phyloP scores from a whole-genome alignment of 1,139 yeast species.

The Pichia sp. region DNA sequence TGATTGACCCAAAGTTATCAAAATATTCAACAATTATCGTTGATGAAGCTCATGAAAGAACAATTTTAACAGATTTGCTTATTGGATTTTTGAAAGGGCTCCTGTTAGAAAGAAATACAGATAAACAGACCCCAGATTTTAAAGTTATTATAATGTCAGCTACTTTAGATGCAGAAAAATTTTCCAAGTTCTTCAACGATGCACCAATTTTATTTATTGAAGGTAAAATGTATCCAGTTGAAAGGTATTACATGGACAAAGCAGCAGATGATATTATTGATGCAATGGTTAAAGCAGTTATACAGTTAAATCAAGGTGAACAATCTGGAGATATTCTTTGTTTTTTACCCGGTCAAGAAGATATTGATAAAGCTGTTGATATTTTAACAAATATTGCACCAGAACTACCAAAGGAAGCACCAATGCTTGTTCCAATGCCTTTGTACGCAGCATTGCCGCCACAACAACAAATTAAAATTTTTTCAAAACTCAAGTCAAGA shows the following conservation, averaged over 20 bases:
- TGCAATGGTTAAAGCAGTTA: slow-evolving; percentile 62
- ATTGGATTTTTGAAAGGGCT: slow-evolving; percentile 81
- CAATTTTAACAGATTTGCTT: slow-evolving; percentile 81
- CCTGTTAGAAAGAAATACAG: slow-evolving; percentile 39
- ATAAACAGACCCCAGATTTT: slow-evolving; percentile 35
- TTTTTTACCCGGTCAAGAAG: slow-evolving; percentile 95
- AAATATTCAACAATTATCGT: slow-evolving; percentile 74
- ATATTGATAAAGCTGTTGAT: slow-evolving; percentile 78
- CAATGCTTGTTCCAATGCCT: slow-evolving; percentile 70
- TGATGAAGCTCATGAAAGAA: slow-evolving; percentile 98
- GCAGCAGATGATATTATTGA: slow-evolving; percentile 81
- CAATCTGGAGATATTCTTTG: slow-evolving; percentile 83
- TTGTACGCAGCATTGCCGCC: slow-evolving; percentile 92
- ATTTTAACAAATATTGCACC: slow-evolving; percentile 57
- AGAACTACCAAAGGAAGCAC: slow-evolving; percentile 66
- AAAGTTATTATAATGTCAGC: slow-evolving; percentile 84
- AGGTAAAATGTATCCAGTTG: slow-evolving; percentile 85
- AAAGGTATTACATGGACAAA: slow-evolving; percentile 53
- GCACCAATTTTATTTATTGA: slow-evolving; percentile 82
- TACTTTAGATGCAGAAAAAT: slow-evolving; percentile 87
- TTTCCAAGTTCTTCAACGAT: slow-evolving; percentile 65
- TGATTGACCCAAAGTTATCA: slow-evolving; percentile 61
- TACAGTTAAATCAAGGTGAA: slow-evolving; percentile 75
- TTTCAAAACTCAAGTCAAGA: slow-evolving; percentile 50
- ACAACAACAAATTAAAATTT: slow-evolving; percentile 70